Evolutionary conservation across 2,329 filamentous ascomycete genomes (phyloP), one percentile per base, ranked within the genome.

Genomic region (Xylariaceae sp.): DNA sequence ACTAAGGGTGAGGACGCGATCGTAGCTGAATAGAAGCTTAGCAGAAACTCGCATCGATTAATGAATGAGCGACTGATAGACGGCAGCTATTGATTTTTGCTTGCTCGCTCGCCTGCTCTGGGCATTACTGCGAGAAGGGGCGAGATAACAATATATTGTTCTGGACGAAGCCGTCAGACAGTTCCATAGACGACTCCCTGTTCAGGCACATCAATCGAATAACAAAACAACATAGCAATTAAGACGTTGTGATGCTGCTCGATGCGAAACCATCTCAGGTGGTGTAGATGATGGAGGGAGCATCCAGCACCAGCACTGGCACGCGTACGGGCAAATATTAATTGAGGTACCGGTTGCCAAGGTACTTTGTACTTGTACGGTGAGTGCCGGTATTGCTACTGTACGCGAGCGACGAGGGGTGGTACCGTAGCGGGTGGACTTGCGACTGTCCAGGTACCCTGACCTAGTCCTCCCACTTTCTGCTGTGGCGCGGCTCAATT

Each of bases 191-290:
- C 4, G 17, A 10, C 48, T 5, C 37, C 23, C 35, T 53, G 55
- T 55, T 47, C 47, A 44, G 50, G 58, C 39, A 42, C 56, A 52
- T 60, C 30, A 45, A 55, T 58, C 17, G 50, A 55, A 34, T 49
- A 35, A 37, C 30, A 42, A 37, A 51, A 35, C 49, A 51, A 51
- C 49, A 51, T 51, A 23, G 7, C 11, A 51, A 9, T 23, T 30
- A 10, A 17, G 49, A 23, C 10, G 47, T 30, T 49, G 47, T 11
- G 47, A 2, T 49, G 47, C 23, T 30, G 47, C 11, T 30, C 18
- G 47, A 23, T 23, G 15, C 17, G 15, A 9, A 18, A 49, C 47
- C 47, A 45, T 49, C 47, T 18, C 23, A 9, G 15, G 17, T 49
- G 47, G 9, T 7, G 47, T 15, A 7, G 44, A n/a, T 9, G 17